Base-by-base conservation (phyloP, 768 basidiomycete genomes). In the Amanita rubescens region DNA sequence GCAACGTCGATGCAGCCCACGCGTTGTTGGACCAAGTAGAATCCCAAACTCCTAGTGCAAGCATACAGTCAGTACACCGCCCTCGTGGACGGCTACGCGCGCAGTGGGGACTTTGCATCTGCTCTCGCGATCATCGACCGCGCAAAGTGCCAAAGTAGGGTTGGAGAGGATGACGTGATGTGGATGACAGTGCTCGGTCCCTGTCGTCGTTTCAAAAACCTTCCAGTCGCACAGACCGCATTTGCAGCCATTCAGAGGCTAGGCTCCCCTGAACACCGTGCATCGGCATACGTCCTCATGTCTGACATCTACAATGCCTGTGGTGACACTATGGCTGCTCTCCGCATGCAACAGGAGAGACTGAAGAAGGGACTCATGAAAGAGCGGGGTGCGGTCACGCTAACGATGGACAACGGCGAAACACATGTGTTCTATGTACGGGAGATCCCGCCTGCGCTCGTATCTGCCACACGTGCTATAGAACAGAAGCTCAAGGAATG, bases 181-280 rank as follows among this genome's bases (percentile, higher is more conserved):
- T 61, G 60, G 60, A 61, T 61, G 59, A 60, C 59, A 32, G 60
- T 61, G 41, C 59, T 60, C 46, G 59, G 60, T 55, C 60, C 60
- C 49, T 61, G 60, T 59, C 59, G 59, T 54, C 60, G 51, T 58
- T 61, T 61, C 59, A 61, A 61, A 57, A 60, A 60, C 47, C 46
- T 61, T 33, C 54, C 59, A 45, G 59, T 61, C 54, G 60, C 60
- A 43, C 54, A 59, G 59, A 61, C 47, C 32, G 60, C 60, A 57
- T 61, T 61, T 51, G 59, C 33, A 54, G 60, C 60, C 48, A 43
- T 61, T 54, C 56, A 61, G 58, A 55, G 60, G 51, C 58, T 61
- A 55, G 60, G 60, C 49, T 59, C 60, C 10, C 60, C 60, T 47
- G 60, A 61, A 56, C 59, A 59, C 46, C 60, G 57, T 54, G 60